phyloP scores from a whole-genome alignment of 257 asterid genomes.

The Penstemon newberryi region DNA sequence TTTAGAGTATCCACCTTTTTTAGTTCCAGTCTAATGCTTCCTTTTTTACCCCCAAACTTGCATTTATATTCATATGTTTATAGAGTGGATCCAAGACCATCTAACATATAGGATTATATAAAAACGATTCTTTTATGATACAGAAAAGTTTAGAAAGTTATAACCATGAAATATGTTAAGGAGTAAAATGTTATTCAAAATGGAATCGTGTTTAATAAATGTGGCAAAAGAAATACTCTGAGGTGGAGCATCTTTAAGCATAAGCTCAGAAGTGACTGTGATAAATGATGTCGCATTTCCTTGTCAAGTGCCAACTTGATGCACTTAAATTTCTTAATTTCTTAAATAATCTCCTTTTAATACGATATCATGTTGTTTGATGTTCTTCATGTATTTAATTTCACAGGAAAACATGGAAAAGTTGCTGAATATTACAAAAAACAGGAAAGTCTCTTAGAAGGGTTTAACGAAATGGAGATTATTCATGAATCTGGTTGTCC shows the following conservation, averaged over 20 bases:
- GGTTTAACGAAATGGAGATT: constrained; percentile 80
- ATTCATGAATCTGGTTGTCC: constrained; percentile 61
- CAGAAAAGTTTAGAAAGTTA: neutral
- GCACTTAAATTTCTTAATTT: neutral
- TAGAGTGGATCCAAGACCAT: too few relatives aligned
- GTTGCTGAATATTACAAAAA: constrained; percentile 79
- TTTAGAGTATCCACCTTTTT: too few relatives aligned
- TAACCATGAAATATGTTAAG: neutral
- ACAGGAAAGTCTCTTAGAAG: constrained; percentile 74
- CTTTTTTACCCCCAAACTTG: too few relatives aligned
- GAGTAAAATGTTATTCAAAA: neutral
- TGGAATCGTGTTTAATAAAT: neutral
- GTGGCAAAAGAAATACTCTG: neutral
- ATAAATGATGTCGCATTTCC: neutral
- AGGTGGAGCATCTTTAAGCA: neutral
- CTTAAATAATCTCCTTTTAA: neutral
- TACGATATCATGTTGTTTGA: neutral
- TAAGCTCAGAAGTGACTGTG: neutral
- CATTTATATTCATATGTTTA: too few relatives aligned
- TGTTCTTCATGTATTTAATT: neutral
- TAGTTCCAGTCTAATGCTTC: too few relatives aligned
- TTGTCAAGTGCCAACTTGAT: neutral
- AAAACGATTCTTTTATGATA: too few relatives aligned
- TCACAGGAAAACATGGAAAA: constrained; percentile 58
- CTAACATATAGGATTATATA: too few relatives aligned